Conservation (phyloP, 1,284 basidiomycete species). For the Pseudozyma flocculosa region DNA sequence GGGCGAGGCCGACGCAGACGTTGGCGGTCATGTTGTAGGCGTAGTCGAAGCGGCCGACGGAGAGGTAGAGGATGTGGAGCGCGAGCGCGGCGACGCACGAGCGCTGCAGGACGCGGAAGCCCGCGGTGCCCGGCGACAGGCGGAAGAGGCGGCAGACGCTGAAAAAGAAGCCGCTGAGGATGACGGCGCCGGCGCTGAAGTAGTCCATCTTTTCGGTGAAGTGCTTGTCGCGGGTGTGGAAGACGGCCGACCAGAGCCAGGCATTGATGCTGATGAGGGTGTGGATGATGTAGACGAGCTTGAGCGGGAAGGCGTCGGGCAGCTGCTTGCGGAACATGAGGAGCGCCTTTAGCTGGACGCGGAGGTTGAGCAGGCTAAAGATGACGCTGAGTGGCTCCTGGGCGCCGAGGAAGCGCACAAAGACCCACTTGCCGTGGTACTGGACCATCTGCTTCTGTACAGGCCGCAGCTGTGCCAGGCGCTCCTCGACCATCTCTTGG, state of each 20-base stretch:
- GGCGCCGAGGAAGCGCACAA: constrained; percentile 65
- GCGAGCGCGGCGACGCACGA: constrained; percentile 38
- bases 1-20: constrained; percentile 68
- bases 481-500: constrained; percentile 12
- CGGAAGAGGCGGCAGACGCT: constrained; percentile 54
- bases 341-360: constrained; percentile 56
- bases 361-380: constrained; percentile 84
- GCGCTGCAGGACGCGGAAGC: constrained; percentile 25
- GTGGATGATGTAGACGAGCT: constrained; percentile 70
- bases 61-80: constrained; percentile 75
- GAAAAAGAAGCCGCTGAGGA: constrained; percentile 72
- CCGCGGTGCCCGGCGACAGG: constrained; percentile 30
- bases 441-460: constrained; percentile 57
- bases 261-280: constrained; percentile 78
- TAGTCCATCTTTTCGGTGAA: constrained; percentile 90
- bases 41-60: constrained; percentile 81
- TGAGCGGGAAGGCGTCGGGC: constrained; percentile 62
- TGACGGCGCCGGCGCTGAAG: constrained; percentile 80
- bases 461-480: constrained; percentile 30
- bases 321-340: constrained; percentile 31
- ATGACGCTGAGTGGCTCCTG: constrained; percentile 92
- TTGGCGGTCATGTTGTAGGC: constrained; percentile 91
- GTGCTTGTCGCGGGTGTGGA: constrained; percentile 85
- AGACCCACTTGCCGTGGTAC: constrained; percentile 78
- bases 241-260: constrained; percentile 89